Conservation (phyloP, 306 rosid genomes). For the Vicia faba region DNA sequence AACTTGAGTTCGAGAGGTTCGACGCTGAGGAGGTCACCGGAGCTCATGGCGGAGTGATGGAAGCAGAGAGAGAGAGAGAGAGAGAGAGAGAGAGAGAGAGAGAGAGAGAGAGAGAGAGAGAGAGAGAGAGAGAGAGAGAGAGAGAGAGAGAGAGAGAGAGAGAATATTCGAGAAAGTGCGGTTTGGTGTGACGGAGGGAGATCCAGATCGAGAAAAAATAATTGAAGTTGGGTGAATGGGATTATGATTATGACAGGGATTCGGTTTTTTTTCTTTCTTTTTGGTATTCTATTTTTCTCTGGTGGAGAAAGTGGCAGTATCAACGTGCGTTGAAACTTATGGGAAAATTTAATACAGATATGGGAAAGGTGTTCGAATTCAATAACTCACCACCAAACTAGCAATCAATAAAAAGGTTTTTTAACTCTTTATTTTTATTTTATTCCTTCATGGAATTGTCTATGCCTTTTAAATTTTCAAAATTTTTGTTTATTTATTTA, state of each 20-base stretch:
- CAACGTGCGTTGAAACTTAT: conserved; percentile 36
- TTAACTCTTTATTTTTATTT: too few relatives aligned
- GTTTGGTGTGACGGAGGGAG: conserved; percentile 43
- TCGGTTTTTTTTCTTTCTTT: conserved; percentile 13
- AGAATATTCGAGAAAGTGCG: conserved; percentile 26
- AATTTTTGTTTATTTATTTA: too few relatives aligned
- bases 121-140: too few relatives aligned
- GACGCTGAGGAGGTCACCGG: conserved; percentile 83
- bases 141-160: too few relatives aligned
- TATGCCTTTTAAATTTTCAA: too few relatives aligned
- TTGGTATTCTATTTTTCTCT: conserved; percentile 37
- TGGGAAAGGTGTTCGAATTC: conserved; percentile 1
- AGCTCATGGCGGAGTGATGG: conserved; percentile 62
- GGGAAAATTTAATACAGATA: background rate
- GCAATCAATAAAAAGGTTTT: background rate
- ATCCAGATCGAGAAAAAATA: conserved; percentile 49
- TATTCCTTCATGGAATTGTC: too few relatives aligned
- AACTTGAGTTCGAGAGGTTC: conserved; percentile 95
- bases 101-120: too few relatives aligned
- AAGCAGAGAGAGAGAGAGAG: conserved; percentile 18
- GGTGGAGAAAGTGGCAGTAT: conserved; percentile 36
- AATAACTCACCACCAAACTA: conserved; percentile 21
- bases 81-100: too few relatives aligned
- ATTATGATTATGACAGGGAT: conserved; percentile 28
- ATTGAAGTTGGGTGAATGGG: conserved; percentile 6